Evolutionary conservation across 192 early-diverging fungal species (phyloP), one percentile per base, ranked within the genome.

Genomic region (Geranomyces variabilis): DNA sequence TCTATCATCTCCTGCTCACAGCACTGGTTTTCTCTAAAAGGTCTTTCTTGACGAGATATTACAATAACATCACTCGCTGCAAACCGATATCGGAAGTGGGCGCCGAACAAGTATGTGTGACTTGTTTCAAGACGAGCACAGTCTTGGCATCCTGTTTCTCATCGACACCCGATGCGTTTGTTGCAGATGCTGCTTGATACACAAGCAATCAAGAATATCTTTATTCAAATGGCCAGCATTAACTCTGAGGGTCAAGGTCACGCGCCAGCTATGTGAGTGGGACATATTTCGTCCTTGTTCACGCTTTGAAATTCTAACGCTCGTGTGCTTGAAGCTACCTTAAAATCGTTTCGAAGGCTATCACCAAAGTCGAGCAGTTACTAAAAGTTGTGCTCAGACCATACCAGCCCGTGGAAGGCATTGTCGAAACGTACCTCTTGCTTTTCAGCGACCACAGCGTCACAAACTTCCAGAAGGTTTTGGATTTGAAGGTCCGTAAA

Each of bases 111-210:
- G 83, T 90, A 67, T 60, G 51, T 62, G 21, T 8, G 6, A 29
- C 26, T 21, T 19, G 29, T 17, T 3, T 3, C 8, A 8, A 28
- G 3, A 31, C 2, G 3, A 26, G 21, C 6, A 28, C 9, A 33
- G 58, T 8, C 31, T 2, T 17, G 5, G 29, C 17, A 4, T 34
- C 5, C 22, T 60, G 31, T 56, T 68, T 30, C 14, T 15, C 29
- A n/a, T 63, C 1, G 5, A 13, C n/a, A 26, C 21, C 21, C 21
- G n/a, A n/a, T n/a, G n/a, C n/a, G n/a, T n/a, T n/a, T n/a, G n/a
- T n/a, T n/a, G n/a, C 41, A 90, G 87, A 89, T 97, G 80, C 81
- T 99, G 1, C 78, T 99, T 14, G 97, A 99, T 80, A 96, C 91
- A 19, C 93, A 98, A 69, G 89, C 95, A 6, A 79, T 99, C 34